Conservation (phyloP, 2,329 filamentous ascomycete species). For the Nothophaeocryptopus gaeumannii region DNA sequence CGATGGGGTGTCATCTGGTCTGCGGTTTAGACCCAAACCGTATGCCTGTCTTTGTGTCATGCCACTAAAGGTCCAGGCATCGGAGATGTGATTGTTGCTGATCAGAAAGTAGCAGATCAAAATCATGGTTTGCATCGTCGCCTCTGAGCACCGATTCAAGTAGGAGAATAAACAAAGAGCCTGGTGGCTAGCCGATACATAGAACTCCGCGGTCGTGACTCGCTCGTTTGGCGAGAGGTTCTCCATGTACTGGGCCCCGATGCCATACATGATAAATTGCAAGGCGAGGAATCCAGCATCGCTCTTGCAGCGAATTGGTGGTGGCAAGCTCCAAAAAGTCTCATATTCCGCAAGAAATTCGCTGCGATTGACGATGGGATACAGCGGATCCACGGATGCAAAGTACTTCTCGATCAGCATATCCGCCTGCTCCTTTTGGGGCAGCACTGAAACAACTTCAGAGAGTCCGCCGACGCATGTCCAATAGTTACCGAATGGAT, state of each 20-base stretch:
- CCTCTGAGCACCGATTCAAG: constrained; percentile 1
- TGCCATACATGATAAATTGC: constrained; percentile 1
- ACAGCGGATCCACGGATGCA: constrained; percentile 10
- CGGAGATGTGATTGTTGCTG: constrained; percentile 78
- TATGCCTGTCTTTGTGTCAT: constrained; percentile 74
- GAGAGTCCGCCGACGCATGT: constrained; percentile 5
- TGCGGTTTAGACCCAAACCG: constrained; percentile 74
- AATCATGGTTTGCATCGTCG: constrained; percentile 73
- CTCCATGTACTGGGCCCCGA: constrained; percentile 1
- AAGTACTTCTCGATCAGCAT: constrained; percentile 10
- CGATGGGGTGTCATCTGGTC: constrained; percentile 68
- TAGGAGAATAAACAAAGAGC: constrained; percentile 6
- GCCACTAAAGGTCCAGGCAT: constrained; percentile 77
- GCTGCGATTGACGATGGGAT: constrained; percentile 5
- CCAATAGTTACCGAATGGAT: constrained; percentile 13
- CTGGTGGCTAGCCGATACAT: constrained; percentile 3
- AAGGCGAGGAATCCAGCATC: constrained; percentile 2
- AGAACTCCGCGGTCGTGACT: constrained; percentile 3
- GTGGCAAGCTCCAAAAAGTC: constrained; percentile 3
- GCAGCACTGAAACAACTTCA: constrained; percentile 9
- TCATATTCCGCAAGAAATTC: constrained; percentile 3
- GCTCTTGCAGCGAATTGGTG: neutral
- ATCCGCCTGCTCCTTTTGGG: constrained; percentile 7
- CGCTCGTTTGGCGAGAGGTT: constrained; percentile 20
- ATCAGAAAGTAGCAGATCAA: constrained; percentile 77